These are phyloP conservation scores for Picochlorum sp. DNA, from an alignment of 139 green algal genomes.

Conservation along the genomic window DNA sequence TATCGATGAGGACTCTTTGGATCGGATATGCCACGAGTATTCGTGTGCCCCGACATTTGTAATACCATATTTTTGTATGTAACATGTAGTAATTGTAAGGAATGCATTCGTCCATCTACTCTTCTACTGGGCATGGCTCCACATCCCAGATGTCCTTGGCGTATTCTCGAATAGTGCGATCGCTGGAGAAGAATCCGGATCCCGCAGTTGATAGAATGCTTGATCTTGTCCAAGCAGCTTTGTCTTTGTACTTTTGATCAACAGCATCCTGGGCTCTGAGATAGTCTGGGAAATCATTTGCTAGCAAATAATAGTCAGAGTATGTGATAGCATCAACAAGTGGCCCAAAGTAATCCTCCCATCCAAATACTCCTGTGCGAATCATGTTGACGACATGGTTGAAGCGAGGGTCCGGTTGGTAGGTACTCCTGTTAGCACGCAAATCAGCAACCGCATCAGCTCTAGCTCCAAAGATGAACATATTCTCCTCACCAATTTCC, in stretches of 20 bases:
- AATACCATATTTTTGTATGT: conserved; percentile 1
- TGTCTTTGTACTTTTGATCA: conserved; percentile 58
- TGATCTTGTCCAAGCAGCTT: conserved; percentile 63
- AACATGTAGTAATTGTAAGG: background rate
- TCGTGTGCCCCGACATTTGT: background rate
- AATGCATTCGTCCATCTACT: background rate
- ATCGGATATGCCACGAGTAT: background rate
- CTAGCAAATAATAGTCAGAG: conserved; percentile 92
- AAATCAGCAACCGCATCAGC: conserved; percentile 53
- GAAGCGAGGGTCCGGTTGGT: conserved; percentile 64
- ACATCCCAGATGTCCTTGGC: conserved; percentile 46
- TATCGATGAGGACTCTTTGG: background rate
- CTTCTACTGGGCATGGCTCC: conserved; percentile 19
- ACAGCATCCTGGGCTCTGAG: conserved; percentile 63
- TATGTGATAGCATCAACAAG: conserved; percentile 79
- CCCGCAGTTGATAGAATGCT: conserved; percentile 87
- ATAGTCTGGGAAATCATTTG: conserved; percentile 94
- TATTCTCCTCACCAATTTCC: conserved; percentile 57
- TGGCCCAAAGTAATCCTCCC: conserved; percentile 89
- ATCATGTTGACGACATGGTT: conserved; percentile 69
- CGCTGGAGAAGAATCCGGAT: conserved; percentile 86
- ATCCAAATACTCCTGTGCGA: conserved; percentile 81
- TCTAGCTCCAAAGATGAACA: conserved; percentile 81
- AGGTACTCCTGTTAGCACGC: conserved; percentile 47
- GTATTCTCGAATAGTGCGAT: conserved; percentile 94